Base-by-base conservation (phyloP, 805 yeast genomes). In the Zygosaccharomyces rouxii region DNA sequence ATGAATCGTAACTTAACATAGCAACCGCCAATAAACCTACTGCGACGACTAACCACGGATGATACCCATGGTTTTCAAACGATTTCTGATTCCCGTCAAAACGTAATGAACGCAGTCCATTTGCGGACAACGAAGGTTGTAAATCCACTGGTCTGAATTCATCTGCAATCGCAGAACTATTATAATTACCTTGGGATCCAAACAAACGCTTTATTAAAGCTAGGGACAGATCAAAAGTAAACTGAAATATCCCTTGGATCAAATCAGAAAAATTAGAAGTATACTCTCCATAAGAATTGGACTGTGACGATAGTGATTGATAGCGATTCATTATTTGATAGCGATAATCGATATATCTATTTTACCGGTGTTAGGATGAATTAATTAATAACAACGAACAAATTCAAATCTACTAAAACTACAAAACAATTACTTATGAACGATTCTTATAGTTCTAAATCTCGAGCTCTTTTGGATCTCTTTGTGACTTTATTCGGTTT, bases 401-500 rank as follows among this genome's bases (percentile, higher is more conserved):
- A n/a, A 23, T 7, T 25, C 28, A 7, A 7, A 25, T 7, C 28
- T 5, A 9, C 10, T 25, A 3, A 25, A 25, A 9, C 3, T 25
- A 25, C 28, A 38, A 22, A 19, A 22, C 5, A 13, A 5, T 4
- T 16, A 37, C n/a, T 5, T 7, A 9, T 10, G 11, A 38, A 19
- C 42, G n/a, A 26, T 16, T 26, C 35, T 29, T 41, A 41, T 41
- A 41, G 44, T 28, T 41, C 46, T 29, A 43, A 11, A 21, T 46
- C 38, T 35, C 41, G 49, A 28, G 49, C 38, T 25, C 46, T 30
- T 35, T 41, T 46, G 16, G 43, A 35, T 19, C 51, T 55, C 39
- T 55, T 61, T 43, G 56, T 51, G 53, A 55, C 53, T 37, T 47
- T 48, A 37, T 43, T 48, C 13, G 46, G 29, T 55, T 42, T 53